A percentile compares a stretch with the other conserved stretches of the same genome.
Evolutionary conservation across 169 alveolate genomes (phyloP).

Genomic region (Plasmodium berghei): DNA sequence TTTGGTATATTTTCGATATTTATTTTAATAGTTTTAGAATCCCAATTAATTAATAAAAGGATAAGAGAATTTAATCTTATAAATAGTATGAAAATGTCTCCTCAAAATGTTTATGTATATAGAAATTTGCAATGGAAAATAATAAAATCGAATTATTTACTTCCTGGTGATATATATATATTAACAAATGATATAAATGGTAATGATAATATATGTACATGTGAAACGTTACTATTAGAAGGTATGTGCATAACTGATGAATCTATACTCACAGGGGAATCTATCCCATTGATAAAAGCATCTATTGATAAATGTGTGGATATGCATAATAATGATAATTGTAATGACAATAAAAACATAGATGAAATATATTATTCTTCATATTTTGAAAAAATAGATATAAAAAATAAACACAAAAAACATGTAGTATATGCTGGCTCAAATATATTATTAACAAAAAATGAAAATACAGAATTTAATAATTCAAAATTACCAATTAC

Average conservation of each 20-base stretch:
- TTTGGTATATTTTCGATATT: slow-evolving; percentile 93
- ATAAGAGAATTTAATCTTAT: slow-evolving; percentile 85
- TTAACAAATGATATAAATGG: slow-evolving; percentile 71
- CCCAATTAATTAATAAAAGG: slow-evolving; percentile 87
- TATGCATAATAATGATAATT: not conserved
- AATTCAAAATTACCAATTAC: slow-evolving; percentile 65
- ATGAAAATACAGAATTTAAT: slow-evolving; percentile 76
- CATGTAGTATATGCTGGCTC: slow-evolving; percentile 96
- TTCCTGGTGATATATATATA: slow-evolving; percentile 95
- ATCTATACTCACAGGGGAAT: slow-evolving; percentile 90
- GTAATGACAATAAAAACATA: slow-evolving; percentile 36
- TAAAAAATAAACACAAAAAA: slow-evolving; percentile 82
- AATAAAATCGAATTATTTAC: slow-evolving; percentile 89
- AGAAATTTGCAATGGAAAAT: slow-evolving; percentile 92
- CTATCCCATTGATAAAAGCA: slow-evolving; percentile 88
- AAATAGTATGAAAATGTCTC: slow-evolving; percentile 92
- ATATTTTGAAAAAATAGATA: slow-evolving; percentile 57
- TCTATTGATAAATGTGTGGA: slow-evolving; percentile 66
- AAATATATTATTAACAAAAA: slow-evolving; percentile 88
- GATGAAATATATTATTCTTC: slow-evolving; percentile 71
- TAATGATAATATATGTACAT: slow-evolving; percentile 67
- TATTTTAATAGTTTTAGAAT: slow-evolving; percentile 90
- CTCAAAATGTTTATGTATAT: slow-evolving; percentile 88
- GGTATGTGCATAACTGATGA: slow-evolving; percentile 88
- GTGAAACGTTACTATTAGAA: slow-evolving; percentile 74